These are phyloP conservation scores for Coemansia sp. DNA, from an alignment of 192 early-diverging fungal species.

Conservation along the genomic window DNA sequence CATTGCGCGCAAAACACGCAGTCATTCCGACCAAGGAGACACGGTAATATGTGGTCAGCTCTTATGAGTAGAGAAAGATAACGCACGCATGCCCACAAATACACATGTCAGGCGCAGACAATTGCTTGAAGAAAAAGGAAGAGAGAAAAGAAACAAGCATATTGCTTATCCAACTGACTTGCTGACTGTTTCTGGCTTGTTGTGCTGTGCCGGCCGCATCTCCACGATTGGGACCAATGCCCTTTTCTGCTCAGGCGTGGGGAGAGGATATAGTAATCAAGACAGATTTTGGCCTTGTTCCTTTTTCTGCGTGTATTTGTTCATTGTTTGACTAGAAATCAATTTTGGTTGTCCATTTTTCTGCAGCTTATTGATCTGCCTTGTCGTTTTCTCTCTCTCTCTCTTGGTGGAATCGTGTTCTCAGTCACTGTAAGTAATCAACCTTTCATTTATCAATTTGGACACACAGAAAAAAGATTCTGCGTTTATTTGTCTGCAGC, in stretches of 20 bases:
- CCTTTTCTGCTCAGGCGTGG: neutral
- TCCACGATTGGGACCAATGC: constrained; percentile 17
- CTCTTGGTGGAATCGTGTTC: neutral
- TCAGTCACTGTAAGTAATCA: neutral
- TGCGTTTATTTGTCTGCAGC: too few species aligned
- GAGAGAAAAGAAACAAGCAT: too few species aligned
- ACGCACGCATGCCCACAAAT: too few species aligned
- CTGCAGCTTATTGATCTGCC: constrained; percentile 2
- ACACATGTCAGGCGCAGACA: too few species aligned
- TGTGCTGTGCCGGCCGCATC: constrained; percentile 4
- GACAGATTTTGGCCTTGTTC: constrained; percentile 2
- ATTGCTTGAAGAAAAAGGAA: too few species aligned
- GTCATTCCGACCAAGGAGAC: too few species aligned
- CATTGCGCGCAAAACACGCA: too few species aligned
- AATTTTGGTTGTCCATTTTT: neutral
- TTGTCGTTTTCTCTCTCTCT: neutral
- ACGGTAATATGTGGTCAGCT: too few species aligned
- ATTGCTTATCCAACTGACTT: constrained; percentile 6
- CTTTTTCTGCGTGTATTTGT: constrained; percentile 5
- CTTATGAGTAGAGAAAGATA: too few species aligned
- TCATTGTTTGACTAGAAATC: neutral
- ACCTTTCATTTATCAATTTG: too few species aligned
- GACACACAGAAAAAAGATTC: too few species aligned
- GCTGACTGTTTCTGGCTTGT: constrained; percentile 6
- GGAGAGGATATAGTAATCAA: constrained; percentile 24